Conservation (phyloP, 2,329 filamentous ascomycete genomes). For the Colletotrichum tofieldiae region DNA sequence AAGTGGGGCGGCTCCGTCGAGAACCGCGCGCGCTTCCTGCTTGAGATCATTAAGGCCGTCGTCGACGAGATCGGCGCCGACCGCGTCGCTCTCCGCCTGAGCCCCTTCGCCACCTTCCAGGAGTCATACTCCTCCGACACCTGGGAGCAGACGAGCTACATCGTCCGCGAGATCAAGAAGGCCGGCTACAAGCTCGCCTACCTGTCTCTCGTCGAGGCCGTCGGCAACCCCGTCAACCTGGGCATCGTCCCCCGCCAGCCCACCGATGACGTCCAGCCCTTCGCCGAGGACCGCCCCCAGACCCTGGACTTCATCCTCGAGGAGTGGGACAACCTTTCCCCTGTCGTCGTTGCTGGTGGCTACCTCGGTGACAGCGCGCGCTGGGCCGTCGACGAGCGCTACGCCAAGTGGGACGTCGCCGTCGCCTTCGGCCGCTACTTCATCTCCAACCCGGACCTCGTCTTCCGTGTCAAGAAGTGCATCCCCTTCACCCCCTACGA, state of each 20-base stretch:
- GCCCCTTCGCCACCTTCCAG: slow-evolving; percentile 49
- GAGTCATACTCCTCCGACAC: slow-evolving; percentile 47
- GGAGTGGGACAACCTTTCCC: slow-evolving; percentile 48
- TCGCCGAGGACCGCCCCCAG: slow-evolving; percentile 41
- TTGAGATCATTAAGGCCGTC: slow-evolving; percentile 63
- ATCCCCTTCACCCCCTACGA: slow-evolving; percentile 57
- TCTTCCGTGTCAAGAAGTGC: slow-evolving; percentile 56
- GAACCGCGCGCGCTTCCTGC: slow-evolving; percentile 67
- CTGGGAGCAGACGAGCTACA: slow-evolving; percentile 50
- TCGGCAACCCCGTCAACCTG: slow-evolving; percentile 47
- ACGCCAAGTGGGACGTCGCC: slow-evolving; percentile 45
- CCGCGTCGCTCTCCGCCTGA: slow-evolving; percentile 57
- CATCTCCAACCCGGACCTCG: slow-evolving; percentile 59
- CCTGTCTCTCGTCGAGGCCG: slow-evolving; percentile 55
- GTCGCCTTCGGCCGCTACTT: slow-evolving; percentile 57
- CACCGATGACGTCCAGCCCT: slow-evolving; percentile 43
- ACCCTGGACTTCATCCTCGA: slow-evolving; percentile 51
- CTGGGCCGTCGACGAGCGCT: slow-evolving; percentile 48
- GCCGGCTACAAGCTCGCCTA: slow-evolving; percentile 52
- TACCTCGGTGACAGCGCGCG: slow-evolving; percentile 47
- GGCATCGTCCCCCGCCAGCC: slow-evolving; percentile 41
- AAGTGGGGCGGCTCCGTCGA: slow-evolving; percentile 67
- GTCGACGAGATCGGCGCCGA: slow-evolving; percentile 53
- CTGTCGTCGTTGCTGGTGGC: slow-evolving; percentile 52
- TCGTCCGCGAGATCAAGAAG: slow-evolving; percentile 48